Conservation (phyloP, 805 yeast species). For the Metschnikowia lachancei region DNA sequence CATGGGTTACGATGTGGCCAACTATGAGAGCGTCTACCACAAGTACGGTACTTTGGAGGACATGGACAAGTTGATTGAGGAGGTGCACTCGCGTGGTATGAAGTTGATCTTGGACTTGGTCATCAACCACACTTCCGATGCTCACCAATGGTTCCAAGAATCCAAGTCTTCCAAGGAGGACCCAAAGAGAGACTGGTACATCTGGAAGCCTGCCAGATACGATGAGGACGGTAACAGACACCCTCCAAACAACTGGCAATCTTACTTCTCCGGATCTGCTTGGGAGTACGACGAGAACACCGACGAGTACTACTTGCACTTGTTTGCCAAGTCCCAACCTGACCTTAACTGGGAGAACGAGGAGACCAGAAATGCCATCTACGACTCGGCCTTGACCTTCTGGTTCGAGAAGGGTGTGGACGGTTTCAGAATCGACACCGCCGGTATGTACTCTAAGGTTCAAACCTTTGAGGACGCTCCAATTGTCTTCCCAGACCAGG, state of each 20-base stretch:
- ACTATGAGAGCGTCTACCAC: slow-evolving; percentile 48
- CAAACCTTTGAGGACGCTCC: slow-evolving; percentile 48
- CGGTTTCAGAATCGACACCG: slow-evolving; percentile 57
- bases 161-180: slow-evolving; percentile 47
- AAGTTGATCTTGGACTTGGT: slow-evolving; percentile 52
- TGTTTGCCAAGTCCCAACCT: slow-evolving; percentile 53
- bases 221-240: slow-evolving; percentile 45
- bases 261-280: slow-evolving; percentile 50
- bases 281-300: slow-evolving; percentile 54
- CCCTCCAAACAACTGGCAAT: slow-evolving; percentile 55
- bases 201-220: slow-evolving; percentile 50
- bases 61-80: slow-evolving; percentile 47
- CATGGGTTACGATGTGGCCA: slow-evolving; percentile 59
- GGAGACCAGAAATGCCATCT: slow-evolving; percentile 34
- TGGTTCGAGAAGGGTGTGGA: slow-evolving; percentile 56
- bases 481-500: slow-evolving; percentile 34
- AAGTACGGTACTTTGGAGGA: slow-evolving; percentile 54
- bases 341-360: slow-evolving; percentile 59
- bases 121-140: slow-evolving; percentile 53
- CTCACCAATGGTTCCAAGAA: slow-evolving; percentile 56
- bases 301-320: slow-evolving; percentile 50
- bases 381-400: slow-evolving; percentile 45
- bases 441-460: slow-evolving; percentile 48
- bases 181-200: slow-evolving; percentile 58
- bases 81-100: slow-evolving; percentile 46